Evolutionary conservation across 2,329 filamentous ascomycete genomes (phyloP).

Genomic region (Aspergillus ochraceoroseus): DNA sequence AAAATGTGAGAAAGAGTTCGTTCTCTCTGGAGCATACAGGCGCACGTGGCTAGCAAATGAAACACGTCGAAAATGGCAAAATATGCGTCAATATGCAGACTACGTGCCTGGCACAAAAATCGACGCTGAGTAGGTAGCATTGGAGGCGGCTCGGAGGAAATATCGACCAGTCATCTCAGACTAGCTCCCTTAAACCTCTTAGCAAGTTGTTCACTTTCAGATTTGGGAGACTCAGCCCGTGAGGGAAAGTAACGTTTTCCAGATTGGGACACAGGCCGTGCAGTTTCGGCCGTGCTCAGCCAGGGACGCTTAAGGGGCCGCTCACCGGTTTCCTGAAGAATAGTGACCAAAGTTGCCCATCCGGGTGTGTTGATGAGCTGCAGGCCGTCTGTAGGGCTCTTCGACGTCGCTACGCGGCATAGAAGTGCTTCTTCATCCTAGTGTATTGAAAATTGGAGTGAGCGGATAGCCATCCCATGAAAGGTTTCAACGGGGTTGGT

Average conservation of each 20-base stretch:
- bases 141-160: slow-evolving; percentile 4
- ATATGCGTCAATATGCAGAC: no score
- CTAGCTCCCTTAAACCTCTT: slow-evolving; percentile 62
- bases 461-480: neutral
- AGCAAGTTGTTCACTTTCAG: slow-evolving; percentile 57
- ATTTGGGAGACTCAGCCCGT: slow-evolving; percentile 40
- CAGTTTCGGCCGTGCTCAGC: slow-evolving; percentile 40
- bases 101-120: no score
- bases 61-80: no score
- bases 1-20: no score
- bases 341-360: slow-evolving; percentile 89
- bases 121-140: no score
- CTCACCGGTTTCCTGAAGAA: slow-evolving; percentile 97
- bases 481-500: neutral
- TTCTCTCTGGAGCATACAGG: no score
- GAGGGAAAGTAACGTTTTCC: slow-evolving; percentile 34
- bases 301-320: slow-evolving; percentile 70
- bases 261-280: slow-evolving; percentile 31
- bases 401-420: slow-evolving; percentile 74
- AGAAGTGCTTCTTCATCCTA: slow-evolving; percentile 90
- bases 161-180: slow-evolving; percentile 40
- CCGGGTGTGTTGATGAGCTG: slow-evolving; percentile 81
- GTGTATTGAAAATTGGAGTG: slow-evolving; percentile 6
- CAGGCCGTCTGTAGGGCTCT: slow-evolving; percentile 74
- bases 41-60: no score